Base-by-base conservation (phyloP, 148 eudicot species). In the Arctostaphylos glauca region DNA sequence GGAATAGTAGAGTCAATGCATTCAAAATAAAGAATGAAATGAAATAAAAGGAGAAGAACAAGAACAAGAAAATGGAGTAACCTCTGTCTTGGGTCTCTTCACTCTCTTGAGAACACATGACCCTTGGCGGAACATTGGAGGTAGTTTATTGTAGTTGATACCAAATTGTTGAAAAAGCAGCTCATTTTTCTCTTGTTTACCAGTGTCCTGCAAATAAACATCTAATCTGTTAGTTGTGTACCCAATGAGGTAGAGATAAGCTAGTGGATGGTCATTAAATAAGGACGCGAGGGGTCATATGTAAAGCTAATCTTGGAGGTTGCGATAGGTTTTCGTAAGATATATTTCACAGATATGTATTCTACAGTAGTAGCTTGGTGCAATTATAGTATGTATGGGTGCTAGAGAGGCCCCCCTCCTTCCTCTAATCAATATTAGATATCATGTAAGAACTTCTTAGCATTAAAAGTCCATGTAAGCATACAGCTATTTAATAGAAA, bases 61-160 rank as follows among this genome's bases (percentile, higher is more conserved):
- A 54, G 0, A 10, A 41, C 67, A 77, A 60, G n/a, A 44, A 46
- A 46, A 76, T 58, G 21, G n/a, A 4, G 55, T 68, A 72, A 94
- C 98, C 97, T 94, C 86, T 83, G 88, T 82, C 88, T 91, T 92
- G 71, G 2, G 38, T 66, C 71, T 12, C 44, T 66, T 66, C 1
- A 25, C 71, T 25, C 44, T 66, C 18, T 43, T 66, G 72, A 93
- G 79, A 85, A 91, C 87, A 84, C 95, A 94, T 67, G 98, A 89
- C 64, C 99, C 99, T 85, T 96, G 98, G 54, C 98, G 92, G 80
- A 89, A 93, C 77, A 92, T 93, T 38, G 84, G 86, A 71, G 92
- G 92, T 78, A 91, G 86, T 12, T 87, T 86, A 78, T 91, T 92
- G 86, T 96, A 93, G 84, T 94, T 96, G 74, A 94, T 85, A 66